These are phyloP conservation scores for Erodium maritimum DNA, from an alignment of 345 rosid genomes.

Conservation along the genomic window DNA sequence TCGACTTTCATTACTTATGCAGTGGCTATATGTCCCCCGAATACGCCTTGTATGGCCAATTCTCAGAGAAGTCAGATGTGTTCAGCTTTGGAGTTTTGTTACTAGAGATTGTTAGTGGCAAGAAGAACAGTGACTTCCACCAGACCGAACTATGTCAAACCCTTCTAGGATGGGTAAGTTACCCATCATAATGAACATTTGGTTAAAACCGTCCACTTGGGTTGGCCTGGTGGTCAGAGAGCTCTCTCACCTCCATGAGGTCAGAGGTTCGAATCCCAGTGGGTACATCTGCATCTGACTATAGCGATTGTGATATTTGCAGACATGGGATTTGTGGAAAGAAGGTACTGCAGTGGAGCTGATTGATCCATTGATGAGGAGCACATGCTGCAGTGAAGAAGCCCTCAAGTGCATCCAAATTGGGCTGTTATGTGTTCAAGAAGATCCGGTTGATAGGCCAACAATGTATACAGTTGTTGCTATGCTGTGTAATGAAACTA, in stretches of 20 bases:
- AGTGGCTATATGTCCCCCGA: not conserved
- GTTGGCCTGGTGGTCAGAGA: too few species aligned
- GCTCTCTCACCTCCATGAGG: too few species aligned
- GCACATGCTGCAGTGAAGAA: not conserved
- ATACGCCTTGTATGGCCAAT: not conserved
- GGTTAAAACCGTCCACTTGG: too few species aligned
- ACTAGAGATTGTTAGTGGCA: not conserved
- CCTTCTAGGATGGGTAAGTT: not conserved
- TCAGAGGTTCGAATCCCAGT: too few species aligned
- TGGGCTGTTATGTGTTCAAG: constrained; percentile 1
- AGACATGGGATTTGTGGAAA: not conserved
- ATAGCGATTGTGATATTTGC: not conserved
- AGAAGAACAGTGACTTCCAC: not conserved
- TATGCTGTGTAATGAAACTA: not conserved
- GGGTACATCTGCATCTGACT: too few species aligned
- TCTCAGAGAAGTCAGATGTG: not conserved
- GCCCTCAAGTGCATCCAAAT: not conserved
- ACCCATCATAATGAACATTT: too few species aligned
- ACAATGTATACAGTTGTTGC: not conserved
- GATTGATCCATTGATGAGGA: not conserved
- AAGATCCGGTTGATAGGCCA: not conserved
- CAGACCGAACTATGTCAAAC: not conserved
- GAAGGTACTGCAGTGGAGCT: not conserved
- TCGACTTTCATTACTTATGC: not conserved
- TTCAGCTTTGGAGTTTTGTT: not conserved